Base-by-base conservation (phyloP, 768 basidiomycete genomes). In the Auriscalpium vulgare region DNA sequence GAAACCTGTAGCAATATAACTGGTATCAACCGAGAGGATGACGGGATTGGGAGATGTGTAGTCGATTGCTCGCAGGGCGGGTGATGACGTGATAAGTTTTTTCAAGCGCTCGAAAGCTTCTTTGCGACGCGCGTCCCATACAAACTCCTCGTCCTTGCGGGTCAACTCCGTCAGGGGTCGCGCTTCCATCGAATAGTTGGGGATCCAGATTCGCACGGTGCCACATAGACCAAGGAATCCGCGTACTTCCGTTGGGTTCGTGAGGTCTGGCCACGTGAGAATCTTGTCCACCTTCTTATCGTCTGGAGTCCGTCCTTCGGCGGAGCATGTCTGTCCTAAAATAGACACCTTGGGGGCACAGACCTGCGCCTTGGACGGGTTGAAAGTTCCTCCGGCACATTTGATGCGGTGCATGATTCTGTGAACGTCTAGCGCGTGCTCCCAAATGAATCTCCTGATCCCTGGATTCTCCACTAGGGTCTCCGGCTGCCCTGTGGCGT, bases 291-390 rank as follows among this genome's bases (percentile, higher is more conserved):
- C 53, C 4, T 60, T 64, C 0, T 38, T 46, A 5, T 66, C 51
- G 3, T 74, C 68, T 0, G 71, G 70, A 0, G 67, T 29, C 0
- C 61, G 59, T 0, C 72, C 76, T 37, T 73, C 63, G 10, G 63
- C 67, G 0, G 69, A 75, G 53, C 74, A 77, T 0, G 50, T 51
- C 46, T 79, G 73, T 0, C 75, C 74, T 0, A 80, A 52, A 1
- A 78, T 66, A 0, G 62, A 57, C 0, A 67, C 62, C 43, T 68
- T 62, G 0, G 65, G 66, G 0, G 57, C 47, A 1, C 55, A 47
- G 8, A 50, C 49, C 48, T 19, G 58, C 9, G 46, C 51, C 16
- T 55, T 55, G 3, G 40, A 13, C 10, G 47, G 38, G 2, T 37
- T 50, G 13, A 55, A 13, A 4, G 48, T 55, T 1, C 37, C n/a